These are phyloP conservation scores for Apophysomyces elegans DNA, from an alignment of 371 early-diverging fungal genomes.

Conservation along the genomic window DNA sequence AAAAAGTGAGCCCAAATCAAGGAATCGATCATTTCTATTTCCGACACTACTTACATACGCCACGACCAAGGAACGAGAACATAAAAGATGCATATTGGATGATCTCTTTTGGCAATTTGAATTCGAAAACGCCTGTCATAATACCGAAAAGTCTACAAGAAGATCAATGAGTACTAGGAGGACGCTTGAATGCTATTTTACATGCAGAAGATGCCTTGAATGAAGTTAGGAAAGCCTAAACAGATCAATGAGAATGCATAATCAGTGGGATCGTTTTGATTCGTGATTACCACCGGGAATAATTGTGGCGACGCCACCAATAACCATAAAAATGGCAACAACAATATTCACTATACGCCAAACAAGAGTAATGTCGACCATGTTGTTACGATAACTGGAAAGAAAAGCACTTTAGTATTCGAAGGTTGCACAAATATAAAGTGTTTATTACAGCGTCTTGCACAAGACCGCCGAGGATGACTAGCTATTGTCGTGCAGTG, in stretches of 20 bases:
- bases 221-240: constrained; percentile 47
- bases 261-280: not conserved
- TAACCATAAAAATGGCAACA: constrained; percentile 41
- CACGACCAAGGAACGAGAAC: constrained; percentile 29
- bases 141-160: constrained; percentile 37
- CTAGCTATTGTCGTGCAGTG: no score
- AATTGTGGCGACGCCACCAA: constrained; percentile 45
- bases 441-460: not conserved
- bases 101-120: constrained; percentile 35
- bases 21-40: not conserved
- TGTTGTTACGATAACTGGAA: not conserved
- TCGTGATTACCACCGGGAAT: constrained; percentile 34
- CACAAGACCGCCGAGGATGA: no score
- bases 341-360: constrained; percentile 41
- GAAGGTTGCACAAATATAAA: not conserved
- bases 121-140: constrained; percentile 43
- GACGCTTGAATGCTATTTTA: constrained; percentile 10
- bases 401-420: not conserved
- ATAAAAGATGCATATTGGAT: constrained; percentile 30
- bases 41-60: constrained; percentile 20
- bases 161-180: not conserved
- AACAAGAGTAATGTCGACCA: constrained; percentile 16
- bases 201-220: constrained; percentile 50
- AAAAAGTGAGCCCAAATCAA: not conserved
- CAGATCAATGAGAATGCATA: not conserved